Base-by-base conservation (phyloP, 2,329 filamentous ascomycete genomes). In the Verticillium nubilum region DNA sequence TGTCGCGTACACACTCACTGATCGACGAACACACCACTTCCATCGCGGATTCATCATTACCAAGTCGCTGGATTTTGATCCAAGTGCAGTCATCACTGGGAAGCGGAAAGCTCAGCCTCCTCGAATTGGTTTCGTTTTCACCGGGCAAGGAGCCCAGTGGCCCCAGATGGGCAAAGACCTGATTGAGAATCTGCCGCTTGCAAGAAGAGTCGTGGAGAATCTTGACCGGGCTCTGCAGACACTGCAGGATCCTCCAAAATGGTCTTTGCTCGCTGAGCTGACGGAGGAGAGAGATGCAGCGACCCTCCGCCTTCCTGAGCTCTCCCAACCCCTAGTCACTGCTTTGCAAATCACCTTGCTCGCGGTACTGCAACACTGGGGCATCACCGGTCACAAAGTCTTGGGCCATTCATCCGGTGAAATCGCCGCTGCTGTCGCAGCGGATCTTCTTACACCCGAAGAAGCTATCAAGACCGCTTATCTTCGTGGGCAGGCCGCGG, bases 131-230 rank as follows among this genome's bases (percentile, higher is more conserved):
- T 60, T 56, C 3, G 66, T 76, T 26, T 80, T 79, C 65, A 79
- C 76, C 0, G 77, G 78, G 5, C 78, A 80, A 59, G 78, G 78
- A 2, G 76, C 76, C 0, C 77, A 80, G 55, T 80, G 76, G 73
- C 66, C 70, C 2, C 68, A 67, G 0, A 79, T 79, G 77, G 76
- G 73, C 4, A 67, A 67, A 5, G 67, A 65, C 1, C 52, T 61
- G 7, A n/a, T 61, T 1, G 17, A 5, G 9, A 28, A 19, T 7
- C 58, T 59, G 13, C 54, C 60, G 4, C 7, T 59, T 6, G 55
- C 55, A 12, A 27, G 15, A 12, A 27, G 29, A 1, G 58, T 66
- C 5, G 23, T 68, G 1, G 27, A 65, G 42, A 15, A 62, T 15
- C 54, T 70, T 1, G 67, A 70, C 10, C 2, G 33, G 1, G 62